Evolutionary conservation across 2,329 filamentous ascomycete species (phyloP), one percentile per base, ranked within the genome.

Genomic region (Daldinia sp.): DNA sequence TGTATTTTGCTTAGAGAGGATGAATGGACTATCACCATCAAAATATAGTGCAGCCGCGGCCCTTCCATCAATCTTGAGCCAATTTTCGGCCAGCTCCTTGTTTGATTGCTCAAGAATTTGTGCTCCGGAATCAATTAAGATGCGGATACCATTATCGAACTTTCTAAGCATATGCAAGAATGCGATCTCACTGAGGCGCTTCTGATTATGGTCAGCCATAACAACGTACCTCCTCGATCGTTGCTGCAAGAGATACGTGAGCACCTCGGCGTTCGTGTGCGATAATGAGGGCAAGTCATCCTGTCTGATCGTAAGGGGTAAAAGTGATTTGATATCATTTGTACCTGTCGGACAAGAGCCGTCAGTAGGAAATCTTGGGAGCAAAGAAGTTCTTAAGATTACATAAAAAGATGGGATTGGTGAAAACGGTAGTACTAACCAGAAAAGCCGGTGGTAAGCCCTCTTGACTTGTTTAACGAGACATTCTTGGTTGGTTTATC

Each of bases 51-150:
- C 88, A 0, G 83, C 88, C 0, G 78, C 76, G 0, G 83, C 83
- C 1, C 74, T n/a, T 0, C 39, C 12, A 48, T 88, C 85, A 0
- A 82, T 74, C 0, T 77, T 73, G 0, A 90, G 73, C 88, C 88
- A 90, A 0, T 78, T 76, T 10, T 78, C 78, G 0, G 81, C 87
- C 0, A 90, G 76, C 0, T 77, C 77, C 1, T 75, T 56, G 71
- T 89, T 91, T 65, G 84, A 81, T 80, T 88, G 86, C 72, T 92
- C 89, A 0, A 92, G 75, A 13, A 92, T 87, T 13, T 88, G 85
- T 0, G 90, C 89, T 0, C 90, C 90, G 0, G 88, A 86, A 74
- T 92, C 89, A 0, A 92, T 88, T 0, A 92, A 78, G 0, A 92
- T 81, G 0, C 82, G 80, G 12, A 89, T 88, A 0, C 71, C 53